phyloP scores from a whole-genome alignment of 129 eudicot genomes.

The Solidago caesia region DNA sequence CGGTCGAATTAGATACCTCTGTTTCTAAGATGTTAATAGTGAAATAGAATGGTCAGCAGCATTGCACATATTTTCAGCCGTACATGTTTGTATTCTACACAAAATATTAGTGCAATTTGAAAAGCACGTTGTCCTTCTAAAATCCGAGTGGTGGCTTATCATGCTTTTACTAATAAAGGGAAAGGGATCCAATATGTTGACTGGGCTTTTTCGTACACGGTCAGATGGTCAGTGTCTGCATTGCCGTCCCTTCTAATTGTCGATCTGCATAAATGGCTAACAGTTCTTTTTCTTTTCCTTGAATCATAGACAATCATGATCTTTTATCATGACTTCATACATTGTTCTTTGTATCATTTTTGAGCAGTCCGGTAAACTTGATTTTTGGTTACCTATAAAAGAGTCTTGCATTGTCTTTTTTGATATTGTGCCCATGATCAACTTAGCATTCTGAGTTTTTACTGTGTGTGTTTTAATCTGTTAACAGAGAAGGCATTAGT shows the following conservation, averaged over 20 bases:
- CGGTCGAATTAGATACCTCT: background rate
- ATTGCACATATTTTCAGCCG: background rate
- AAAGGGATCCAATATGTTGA: too few species aligned
- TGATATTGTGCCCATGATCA: background rate
- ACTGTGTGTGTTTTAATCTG: background rate
- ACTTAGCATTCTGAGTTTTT: background rate
- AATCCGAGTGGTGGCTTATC: background rate
- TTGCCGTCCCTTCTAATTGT: background rate
- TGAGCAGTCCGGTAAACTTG: background rate
- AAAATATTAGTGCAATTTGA: too few species aligned
- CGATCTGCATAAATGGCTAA: background rate
- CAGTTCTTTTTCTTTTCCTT: background rate
- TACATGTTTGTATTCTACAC: background rate
- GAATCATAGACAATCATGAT: background rate
- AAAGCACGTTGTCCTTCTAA: too few species aligned
- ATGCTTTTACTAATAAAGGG: background rate
- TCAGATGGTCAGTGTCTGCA: background rate
- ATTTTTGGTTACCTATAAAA: background rate
- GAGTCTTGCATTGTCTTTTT: background rate
- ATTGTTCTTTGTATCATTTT: background rate
- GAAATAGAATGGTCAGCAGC: background rate
- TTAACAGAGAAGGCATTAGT: conserved; percentile 26
- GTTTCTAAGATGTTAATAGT: background rate
- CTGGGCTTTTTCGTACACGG: background rate
- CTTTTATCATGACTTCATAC: background rate